A percentile compares a stretch with the other conserved stretches of the same genome.
phyloP scores from a whole-genome alignment of 208 protist species.

The Trypanosoma cruzi region DNA sequence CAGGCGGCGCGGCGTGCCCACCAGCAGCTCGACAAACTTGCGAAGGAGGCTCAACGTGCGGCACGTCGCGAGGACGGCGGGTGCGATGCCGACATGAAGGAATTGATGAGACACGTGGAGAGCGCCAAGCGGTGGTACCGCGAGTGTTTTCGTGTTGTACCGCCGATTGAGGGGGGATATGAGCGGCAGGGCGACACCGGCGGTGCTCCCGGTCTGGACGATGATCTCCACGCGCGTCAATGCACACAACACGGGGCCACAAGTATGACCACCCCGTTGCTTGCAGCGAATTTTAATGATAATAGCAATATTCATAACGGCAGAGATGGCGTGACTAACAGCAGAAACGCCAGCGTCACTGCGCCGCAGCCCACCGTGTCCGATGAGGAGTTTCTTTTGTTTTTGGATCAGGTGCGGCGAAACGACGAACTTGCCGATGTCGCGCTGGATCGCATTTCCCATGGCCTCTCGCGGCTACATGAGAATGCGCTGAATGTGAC shows the following conservation, averaged over 20 bases:
- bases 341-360: neutral
- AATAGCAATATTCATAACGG: no score
- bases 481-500: conserved; percentile 20
- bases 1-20: conserved; percentile 30
- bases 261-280: neutral
- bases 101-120: conserved; percentile 44
- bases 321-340: neutral
- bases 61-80: conserved; percentile 5
- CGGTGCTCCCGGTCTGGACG: neutral
- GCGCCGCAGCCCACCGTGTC: neutral
- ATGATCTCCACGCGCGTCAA: neutral
- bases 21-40: conserved; percentile 32
- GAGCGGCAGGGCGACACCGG: neutral
- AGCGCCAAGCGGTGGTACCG: conserved; percentile 50
- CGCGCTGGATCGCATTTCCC: conserved; percentile 18
- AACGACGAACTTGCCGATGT: conserved; percentile 21
- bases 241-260: neutral
- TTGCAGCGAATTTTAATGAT: conserved; percentile 15
- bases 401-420: conserved; percentile 8
- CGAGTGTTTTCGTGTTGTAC: conserved; percentile 41
- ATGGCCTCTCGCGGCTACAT: conserved; percentile 19
- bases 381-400: conserved; percentile 20
- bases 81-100: conserved; percentile 22
- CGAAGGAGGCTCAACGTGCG: conserved; percentile 37
- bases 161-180: neutral